phyloP scores from a whole-genome alignment of 768 basidiomycete species.

The Clitopilus passeckerianus region DNA sequence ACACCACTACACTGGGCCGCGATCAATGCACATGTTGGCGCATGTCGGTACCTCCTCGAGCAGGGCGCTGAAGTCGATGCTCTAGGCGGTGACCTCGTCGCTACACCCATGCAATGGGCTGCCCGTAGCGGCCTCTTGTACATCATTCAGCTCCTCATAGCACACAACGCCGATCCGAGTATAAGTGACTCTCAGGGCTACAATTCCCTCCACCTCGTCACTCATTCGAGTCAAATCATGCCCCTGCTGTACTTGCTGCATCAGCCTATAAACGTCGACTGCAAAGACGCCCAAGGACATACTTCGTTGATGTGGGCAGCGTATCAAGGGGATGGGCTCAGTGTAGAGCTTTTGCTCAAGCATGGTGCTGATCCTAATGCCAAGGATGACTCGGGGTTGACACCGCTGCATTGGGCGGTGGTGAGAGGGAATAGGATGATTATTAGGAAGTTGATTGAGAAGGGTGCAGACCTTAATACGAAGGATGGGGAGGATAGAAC shows the following conservation, averaged over 20 bases:
- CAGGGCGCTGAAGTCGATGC: slow-evolving; percentile 95
- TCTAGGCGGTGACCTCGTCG: slow-evolving; percentile 87
- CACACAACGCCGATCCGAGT: slow-evolving; percentile 88
- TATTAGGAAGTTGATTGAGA: slow-evolving; percentile 80
- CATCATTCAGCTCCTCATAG: slow-evolving; percentile 86
- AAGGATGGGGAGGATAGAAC: slow-evolving; percentile 86
- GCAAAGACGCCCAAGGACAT: slow-evolving; percentile 87
- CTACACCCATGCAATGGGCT: slow-evolving; percentile 98
- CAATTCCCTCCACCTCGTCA: slow-evolving; percentile 92
- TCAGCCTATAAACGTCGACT: slow-evolving; percentile 90
- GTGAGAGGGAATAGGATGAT: slow-evolving; percentile 90
- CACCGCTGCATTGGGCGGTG: slow-evolving; percentile 96
- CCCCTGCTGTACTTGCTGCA: slow-evolving; percentile 87
- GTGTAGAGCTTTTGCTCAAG: slow-evolving; percentile 83
- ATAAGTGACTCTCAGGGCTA: slow-evolving; percentile 92
- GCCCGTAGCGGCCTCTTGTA: slow-evolving; percentile 96
- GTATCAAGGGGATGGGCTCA: slow-evolving; percentile 96
- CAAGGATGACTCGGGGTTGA: slow-evolving; percentile 76
- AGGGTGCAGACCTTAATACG: slow-evolving; percentile 75
- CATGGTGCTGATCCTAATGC: slow-evolving; percentile 80
- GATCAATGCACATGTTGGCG: slow-evolving; percentile 90
- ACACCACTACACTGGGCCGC: slow-evolving; percentile 98
- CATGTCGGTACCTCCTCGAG: slow-evolving; percentile 83
- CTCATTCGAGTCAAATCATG: slow-evolving; percentile 94
- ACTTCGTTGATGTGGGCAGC: slow-evolving; percentile 98